Conservation (phyloP, 257 asterid species). For the Nicotiana noctiflora region DNA sequence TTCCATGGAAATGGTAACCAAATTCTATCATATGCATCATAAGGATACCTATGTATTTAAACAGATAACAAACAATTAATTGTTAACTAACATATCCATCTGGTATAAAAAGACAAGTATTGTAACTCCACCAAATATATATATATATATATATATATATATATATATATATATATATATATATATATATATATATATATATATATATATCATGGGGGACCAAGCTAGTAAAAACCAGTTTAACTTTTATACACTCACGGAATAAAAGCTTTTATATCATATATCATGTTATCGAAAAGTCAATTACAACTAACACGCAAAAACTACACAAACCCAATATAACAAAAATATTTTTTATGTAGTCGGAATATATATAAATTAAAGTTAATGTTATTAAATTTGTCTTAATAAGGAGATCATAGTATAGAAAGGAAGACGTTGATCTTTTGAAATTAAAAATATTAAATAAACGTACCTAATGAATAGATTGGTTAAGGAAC, state of each 20-base stretch:
- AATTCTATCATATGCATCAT: slow-evolving; percentile 21
- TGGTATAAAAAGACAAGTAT: not conserved
- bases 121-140: no score
- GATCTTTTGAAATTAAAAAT: not conserved
- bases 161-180: no score
- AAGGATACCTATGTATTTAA: slow-evolving; percentile 11
- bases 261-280: not conserved
- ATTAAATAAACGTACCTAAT: not conserved
- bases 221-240: not conserved
- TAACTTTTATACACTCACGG: not conserved
- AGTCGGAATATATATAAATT: no score
- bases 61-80: not conserved
- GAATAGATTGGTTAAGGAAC: not conserved
- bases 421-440: not conserved
- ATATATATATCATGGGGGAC: not conserved
- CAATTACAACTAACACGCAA: no score
- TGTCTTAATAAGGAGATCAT: not conserved
- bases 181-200: no score
- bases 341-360: not conserved
- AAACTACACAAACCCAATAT: no score
- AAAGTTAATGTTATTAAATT: no score
- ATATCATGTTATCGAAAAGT: not conserved
- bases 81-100: not conserved
- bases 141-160: no score
- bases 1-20: slow-evolving; percentile 6